Evolutionary conservation across 306 rosid species (phyloP), one percentile per base, ranked within the genome.

Genomic region (Ormosia emarginata): DNA sequence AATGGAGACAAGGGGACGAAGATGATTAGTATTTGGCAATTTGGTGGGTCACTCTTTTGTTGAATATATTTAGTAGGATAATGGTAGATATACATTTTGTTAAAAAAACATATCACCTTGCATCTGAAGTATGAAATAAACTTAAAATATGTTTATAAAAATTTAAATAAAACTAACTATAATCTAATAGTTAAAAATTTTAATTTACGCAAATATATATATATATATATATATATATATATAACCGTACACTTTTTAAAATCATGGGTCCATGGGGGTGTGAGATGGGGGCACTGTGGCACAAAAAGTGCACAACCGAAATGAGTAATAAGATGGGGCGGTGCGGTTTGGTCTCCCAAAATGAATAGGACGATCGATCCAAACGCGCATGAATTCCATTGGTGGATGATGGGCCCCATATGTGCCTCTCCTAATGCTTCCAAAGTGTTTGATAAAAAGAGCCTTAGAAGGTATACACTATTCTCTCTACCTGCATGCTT

Each of bases 261-360:
- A 24, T 24, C 24, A 24, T 49, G 55, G 55, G 15, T 49, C 15
- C 50, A 8, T 55, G 34, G 2, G 37, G 14, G 40, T 64, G 40
- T 40, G 68, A 43, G 59, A 39, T 61, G 12, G 14, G 34, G 59
- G 73, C 32, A 57, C 0, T 29, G 58, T 57, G 75, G 50, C 37
- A 73, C 50, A 37, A 65, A 62, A 46, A 61, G 84, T 76, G 79
- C 59, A 81, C 8, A 71, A 61, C 58, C 17, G 36, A 18, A 52
- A 84, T 66, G 81, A 74, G 68, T 56, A 67, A 80, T 67, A 40
- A 67, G 79, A 67, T 87, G 90, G 91, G 91, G 88, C 87, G 93
- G 93, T 90, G 89, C 33, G 46, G 37, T 12, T 78, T 86, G 87
- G 85, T 83, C 68, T 79, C 74, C 87, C 80, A 75, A 86, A 81